Percentiles rank a stretch among this genome's conserved stretches.
Evolutionary conservation across 2,329 filamentous ascomycete species (phyloP).

Genomic region (Colletotrichum euphorbiae): DNA sequence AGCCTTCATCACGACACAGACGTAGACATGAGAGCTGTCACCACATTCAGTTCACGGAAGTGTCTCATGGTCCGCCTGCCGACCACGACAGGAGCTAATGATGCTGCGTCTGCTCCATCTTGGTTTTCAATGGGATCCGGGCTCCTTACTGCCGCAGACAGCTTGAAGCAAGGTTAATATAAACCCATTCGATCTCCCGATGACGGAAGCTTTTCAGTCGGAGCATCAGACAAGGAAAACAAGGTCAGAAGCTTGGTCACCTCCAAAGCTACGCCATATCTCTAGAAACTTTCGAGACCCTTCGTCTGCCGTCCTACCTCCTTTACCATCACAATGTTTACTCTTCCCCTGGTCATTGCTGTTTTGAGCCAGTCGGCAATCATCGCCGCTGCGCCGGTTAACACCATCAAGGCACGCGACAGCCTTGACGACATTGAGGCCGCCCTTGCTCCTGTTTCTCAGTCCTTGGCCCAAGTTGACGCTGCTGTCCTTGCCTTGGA

Average conservation of each 20-base stretch:
- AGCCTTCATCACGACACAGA: not conserved
- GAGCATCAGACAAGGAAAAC: conserved; percentile 36
- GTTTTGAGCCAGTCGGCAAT: conserved; percentile 31
- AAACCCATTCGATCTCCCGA: conserved; percentile 33
- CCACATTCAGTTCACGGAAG: not conserved
- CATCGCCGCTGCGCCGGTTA: conserved; percentile 17
- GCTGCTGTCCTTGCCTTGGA: conserved; percentile 29
- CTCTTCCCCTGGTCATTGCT: conserved; percentile 24
- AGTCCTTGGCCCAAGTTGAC: conserved; percentile 28
- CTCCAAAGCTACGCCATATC: conserved; percentile 16
- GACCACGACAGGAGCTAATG: not conserved
- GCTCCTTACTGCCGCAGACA: conserved; percentile 7
- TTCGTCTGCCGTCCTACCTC: conserved; percentile 18
- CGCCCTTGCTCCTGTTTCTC: conserved; percentile 25
- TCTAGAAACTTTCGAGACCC: conserved; percentile 20
- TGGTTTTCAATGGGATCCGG: not conserved
- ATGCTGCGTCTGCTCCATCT: not conserved
- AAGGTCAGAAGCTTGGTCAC: conserved; percentile 32
- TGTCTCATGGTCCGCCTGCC: conserved; percentile 26
- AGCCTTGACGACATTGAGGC: conserved; percentile 26
- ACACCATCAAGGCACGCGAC: conserved; percentile 10
- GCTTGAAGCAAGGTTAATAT: conserved; percentile 27
- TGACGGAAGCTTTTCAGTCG: not conserved
- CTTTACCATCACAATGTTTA: conserved; percentile 11
- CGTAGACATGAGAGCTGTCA: not conserved